A percentile compares a stretch with the other conserved stretches of the same genome.
These are phyloP conservation scores for Rossbeevera mucosa DNA, from an alignment of 768 basidiomycete genomes.

Conservation along the genomic window DNA sequence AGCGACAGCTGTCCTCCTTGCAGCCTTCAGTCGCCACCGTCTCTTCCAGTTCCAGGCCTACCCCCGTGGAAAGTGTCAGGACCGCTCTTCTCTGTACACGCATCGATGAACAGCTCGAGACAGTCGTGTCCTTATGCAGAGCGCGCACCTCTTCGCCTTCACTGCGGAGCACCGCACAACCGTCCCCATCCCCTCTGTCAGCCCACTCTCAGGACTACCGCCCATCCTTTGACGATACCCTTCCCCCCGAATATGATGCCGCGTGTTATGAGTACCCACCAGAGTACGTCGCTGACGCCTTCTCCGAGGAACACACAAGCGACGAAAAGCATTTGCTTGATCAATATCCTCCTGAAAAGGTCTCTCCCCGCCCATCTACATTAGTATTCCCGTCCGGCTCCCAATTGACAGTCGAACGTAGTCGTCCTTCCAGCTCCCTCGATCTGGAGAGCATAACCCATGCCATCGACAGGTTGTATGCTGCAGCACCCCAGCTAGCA, in stretches of 20 bases:
- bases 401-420: neutral
- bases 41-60: constrained; percentile 7
- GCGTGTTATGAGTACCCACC: constrained; percentile 25
- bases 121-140: constrained; percentile 60
- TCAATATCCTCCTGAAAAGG: constrained; percentile 24
- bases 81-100: constrained; percentile 66
- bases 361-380: constrained; percentile 1
- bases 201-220: constrained; percentile 33
- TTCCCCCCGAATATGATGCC: constrained; percentile 54
- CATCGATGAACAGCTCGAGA: constrained; percentile 71
- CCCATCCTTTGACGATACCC: constrained; percentile 28
- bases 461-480: constrained; percentile 87
- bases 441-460: constrained; percentile 82
- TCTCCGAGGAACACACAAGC: constrained; percentile 6
- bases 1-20: constrained; percentile 63
- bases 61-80: constrained; percentile 52
- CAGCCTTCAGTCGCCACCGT: constrained; percentile 36
- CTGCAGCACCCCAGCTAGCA: constrained; percentile 80
- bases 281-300: constrained; percentile 20
- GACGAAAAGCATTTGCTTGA: constrained; percentile 8
- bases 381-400: neutral
- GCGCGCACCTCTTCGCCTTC: constrained; percentile 39
- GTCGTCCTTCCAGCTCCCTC: constrained; percentile 40
- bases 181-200: constrained; percentile 17
- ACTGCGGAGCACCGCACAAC: constrained; percentile 4